phyloP scores from a whole-genome alignment of 164 flowering plant genomes.

The Liriodendron chinense region DNA sequence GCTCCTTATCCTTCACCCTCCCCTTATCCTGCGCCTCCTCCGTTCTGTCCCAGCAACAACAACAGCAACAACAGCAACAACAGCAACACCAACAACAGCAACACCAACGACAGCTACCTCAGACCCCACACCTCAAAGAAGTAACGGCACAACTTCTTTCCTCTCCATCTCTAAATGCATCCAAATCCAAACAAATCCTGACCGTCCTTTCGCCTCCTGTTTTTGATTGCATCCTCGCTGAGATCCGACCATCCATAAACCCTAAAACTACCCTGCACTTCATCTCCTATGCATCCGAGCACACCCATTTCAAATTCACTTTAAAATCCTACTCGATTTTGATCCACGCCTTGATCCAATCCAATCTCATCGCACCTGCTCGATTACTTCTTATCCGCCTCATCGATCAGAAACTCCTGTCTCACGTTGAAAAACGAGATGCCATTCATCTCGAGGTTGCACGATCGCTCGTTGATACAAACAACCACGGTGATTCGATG shows the following conservation, averaged over 20 bases:
- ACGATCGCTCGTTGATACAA: slow-evolving; percentile 10
- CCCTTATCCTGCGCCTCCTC: slow-evolving; percentile 1
- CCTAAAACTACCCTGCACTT: slow-evolving; percentile 57
- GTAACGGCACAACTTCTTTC: slow-evolving; percentile 48
- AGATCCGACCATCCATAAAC: slow-evolving; percentile 28
- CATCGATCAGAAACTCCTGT: slow-evolving; percentile 55
- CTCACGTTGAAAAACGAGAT: slow-evolving; percentile 16
- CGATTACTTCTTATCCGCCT: slow-evolving; percentile 60
- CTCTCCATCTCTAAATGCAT: slow-evolving; percentile 37
- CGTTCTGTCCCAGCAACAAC: slow-evolving; percentile 1
- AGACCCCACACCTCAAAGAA: slow-evolving; percentile 10
- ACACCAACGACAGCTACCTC: slow-evolving; percentile 8
- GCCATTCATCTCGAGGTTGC: slow-evolving; percentile 45
- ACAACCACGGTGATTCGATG: slow-evolving; percentile 5
- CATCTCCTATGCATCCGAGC: slow-evolving; percentile 45
- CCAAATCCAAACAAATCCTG: slow-evolving; percentile 33
- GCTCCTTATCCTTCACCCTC: slow-evolving; percentile 18
- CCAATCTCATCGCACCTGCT: slow-evolving; percentile 42
- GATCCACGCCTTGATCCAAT: slow-evolving; percentile 43
- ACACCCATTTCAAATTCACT: slow-evolving; percentile 40
- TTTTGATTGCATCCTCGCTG: slow-evolving; percentile 45
- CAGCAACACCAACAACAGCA: slow-evolving; percentile 10
- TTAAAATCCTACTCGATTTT: slow-evolving; percentile 57
- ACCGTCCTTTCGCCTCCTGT: slow-evolving; percentile 34
- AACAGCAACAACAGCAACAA: slow-evolving; percentile 5